Evolutionary conservation across 495 filamentous ascomycete genomes (phyloP).

Genomic region (Durotheca rogersii): DNA sequence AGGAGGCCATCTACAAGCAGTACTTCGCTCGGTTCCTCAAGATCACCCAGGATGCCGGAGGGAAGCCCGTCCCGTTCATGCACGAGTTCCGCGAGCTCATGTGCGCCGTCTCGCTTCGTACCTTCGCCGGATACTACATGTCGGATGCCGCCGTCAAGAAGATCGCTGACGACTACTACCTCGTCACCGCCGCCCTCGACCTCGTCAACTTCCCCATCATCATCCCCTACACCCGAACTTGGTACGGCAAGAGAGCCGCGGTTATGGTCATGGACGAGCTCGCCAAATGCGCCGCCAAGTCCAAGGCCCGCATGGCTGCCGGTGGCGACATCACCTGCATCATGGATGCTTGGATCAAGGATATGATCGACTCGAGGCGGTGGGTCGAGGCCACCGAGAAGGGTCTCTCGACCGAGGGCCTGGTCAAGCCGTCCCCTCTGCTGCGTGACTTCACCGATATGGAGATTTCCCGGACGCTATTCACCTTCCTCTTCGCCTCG

Average conservation of each 20-base stretch:
- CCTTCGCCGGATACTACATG: slow-evolving; percentile 96
- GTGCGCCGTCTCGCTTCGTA: slow-evolving; percentile 91
- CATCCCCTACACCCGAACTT: slow-evolving; percentile 90
- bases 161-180: slow-evolving; percentile 95
- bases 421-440: slow-evolving; percentile 77
- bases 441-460: slow-evolving; percentile 86
- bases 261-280: slow-evolving; percentile 92
- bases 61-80: slow-evolving; percentile 85
- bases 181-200: slow-evolving; percentile 93
- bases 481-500: slow-evolving; percentile 97
- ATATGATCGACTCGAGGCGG: slow-evolving; percentile 76
- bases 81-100: slow-evolving; percentile 90
- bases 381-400: slow-evolving; percentile 71
- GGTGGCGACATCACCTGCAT: slow-evolving; percentile 88
- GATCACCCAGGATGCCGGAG: slow-evolving; percentile 66
- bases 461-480: slow-evolving; percentile 91
- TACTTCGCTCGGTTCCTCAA: slow-evolving; percentile 80
- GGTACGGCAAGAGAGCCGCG: slow-evolving; percentile 95
- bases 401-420: slow-evolving; percentile 62
- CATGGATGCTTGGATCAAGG: slow-evolving; percentile 89
- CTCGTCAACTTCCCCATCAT: slow-evolving; percentile 99
- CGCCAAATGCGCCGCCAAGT: slow-evolving; percentile 86
- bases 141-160: slow-evolving; percentile 85
- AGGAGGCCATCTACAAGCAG: slow-evolving; percentile 85
- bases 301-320: slow-evolving; percentile 86